These are phyloP conservation scores for Suillus luteus DNA, from an alignment of 768 basidiomycete genomes.

Conservation along the genomic window DNA sequence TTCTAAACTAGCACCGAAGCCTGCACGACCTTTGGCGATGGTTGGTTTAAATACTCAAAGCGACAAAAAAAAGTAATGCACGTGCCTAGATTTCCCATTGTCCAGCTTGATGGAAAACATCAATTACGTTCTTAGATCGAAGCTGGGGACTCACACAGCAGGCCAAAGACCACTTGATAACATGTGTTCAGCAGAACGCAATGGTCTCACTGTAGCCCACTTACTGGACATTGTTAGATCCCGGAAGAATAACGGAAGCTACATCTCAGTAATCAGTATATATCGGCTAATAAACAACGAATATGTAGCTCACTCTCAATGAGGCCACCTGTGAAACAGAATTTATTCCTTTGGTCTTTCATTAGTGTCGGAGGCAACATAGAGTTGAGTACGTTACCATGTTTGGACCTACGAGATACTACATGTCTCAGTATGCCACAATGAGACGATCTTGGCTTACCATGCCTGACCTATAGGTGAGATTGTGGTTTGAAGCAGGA, in stretches of 20 bases:
- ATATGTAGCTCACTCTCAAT: slow-evolving; percentile 45
- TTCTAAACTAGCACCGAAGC: slow-evolving; percentile 58
- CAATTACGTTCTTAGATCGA: slow-evolving; percentile 6
- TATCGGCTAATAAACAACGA: neutral
- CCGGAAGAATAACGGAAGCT: slow-evolving; percentile 44
- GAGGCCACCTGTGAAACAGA: slow-evolving; percentile 82
- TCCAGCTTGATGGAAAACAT: slow-evolving; percentile 39
- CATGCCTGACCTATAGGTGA: slow-evolving; percentile 48
- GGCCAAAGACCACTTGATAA: slow-evolving; percentile 48
- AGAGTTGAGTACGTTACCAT: slow-evolving; percentile 20
- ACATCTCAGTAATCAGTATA: slow-evolving; percentile 15
- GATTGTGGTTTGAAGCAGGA: slow-evolving; percentile 44
- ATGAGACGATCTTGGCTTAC: slow-evolving; percentile 29
- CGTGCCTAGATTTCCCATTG: slow-evolving; percentile 52
- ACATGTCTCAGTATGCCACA: slow-evolving; percentile 27
- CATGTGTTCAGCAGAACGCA: slow-evolving; percentile 11
- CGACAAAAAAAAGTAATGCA: neutral
- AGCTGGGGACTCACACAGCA: slow-evolving; percentile 37
- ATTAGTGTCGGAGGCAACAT: neutral
- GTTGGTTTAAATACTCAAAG: slow-evolving; percentile 5
- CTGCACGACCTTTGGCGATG: slow-evolving; percentile 44
- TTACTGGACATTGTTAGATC: slow-evolving; percentile 40
- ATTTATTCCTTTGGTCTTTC: slow-evolving; percentile 51
- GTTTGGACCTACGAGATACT: slow-evolving; percentile 29
- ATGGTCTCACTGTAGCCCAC: slow-evolving; percentile 9